Conservation (phyloP, 768 basidiomycete genomes). For the Cantharellus anzutake region DNA sequence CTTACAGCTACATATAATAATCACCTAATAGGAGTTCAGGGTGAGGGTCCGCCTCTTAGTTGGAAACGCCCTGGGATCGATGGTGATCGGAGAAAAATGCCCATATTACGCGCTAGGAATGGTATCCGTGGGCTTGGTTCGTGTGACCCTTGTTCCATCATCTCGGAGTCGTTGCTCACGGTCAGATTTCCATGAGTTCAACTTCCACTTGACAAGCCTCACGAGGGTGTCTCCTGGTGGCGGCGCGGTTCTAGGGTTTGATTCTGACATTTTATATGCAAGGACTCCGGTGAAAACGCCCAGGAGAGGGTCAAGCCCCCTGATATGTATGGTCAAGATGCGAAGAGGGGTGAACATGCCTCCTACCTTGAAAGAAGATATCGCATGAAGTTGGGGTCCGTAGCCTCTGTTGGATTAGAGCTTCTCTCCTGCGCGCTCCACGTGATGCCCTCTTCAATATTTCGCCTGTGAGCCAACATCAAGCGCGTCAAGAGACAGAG, state of each 20-base stretch:
- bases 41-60: too few species aligned
- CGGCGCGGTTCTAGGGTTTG: conserved; percentile 52
- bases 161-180: not conserved
- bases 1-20: too few species aligned
- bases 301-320: conserved; percentile 48
- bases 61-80: too few species aligned
- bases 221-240: conserved; percentile 34
- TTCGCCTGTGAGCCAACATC: not conserved
- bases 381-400: not conserved
- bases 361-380: not conserved
- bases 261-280: conserved; percentile 67
- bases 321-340: conserved; percentile 13
- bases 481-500: not conserved
- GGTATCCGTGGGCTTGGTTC: too few species aligned
- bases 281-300: conserved; percentile 62
- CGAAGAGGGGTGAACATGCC: not conserved
- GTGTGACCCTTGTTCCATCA: too few species aligned
- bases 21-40: too few species aligned
- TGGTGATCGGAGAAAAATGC: too few species aligned
- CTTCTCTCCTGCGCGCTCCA: not conserved
- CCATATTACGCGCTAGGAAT: too few species aligned
- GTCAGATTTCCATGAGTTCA: conserved; percentile 23
- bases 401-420: not conserved
- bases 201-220: conserved; percentile 49
- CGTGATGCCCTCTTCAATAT: not conserved